Percentiles rank a stretch among this genome's conserved stretches.
phyloP scores from a whole-genome alignment of 2,329 filamentous ascomycete species.

The Gliomastix tumulicola region DNA sequence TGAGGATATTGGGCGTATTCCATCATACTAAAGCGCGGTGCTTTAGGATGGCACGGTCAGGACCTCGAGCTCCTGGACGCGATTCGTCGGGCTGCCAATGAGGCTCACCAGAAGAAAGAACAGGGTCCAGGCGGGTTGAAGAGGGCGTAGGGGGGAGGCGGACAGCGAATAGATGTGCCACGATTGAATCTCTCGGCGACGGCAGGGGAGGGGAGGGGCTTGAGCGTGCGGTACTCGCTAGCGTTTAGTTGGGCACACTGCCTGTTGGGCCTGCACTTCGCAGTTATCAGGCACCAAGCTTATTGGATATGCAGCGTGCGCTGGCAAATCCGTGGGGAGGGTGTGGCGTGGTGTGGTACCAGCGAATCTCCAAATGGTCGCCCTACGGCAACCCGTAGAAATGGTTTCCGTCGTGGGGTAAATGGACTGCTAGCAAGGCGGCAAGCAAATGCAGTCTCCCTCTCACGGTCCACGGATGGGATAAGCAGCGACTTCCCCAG shows the following conservation, averaged over 20 bases:
- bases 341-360: too few species aligned
- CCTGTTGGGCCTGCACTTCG: slow-evolving; percentile 1
- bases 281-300: slow-evolving; percentile 5
- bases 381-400: too few species aligned
- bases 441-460: too few species aligned
- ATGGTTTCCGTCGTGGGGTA: background rate
- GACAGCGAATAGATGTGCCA: slow-evolving; percentile 7
- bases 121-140: background rate
- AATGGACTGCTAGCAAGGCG: too few species aligned
- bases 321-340: slow-evolving; percentile 3
- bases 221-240: background rate
- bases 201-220: slow-evolving; percentile 1
- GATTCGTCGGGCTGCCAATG: slow-evolving; percentile 9
- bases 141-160: slow-evolving; percentile 2
- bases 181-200: slow-evolving; percentile 2
- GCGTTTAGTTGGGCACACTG: slow-evolving; percentile 3
- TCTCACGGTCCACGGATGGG: too few species aligned
- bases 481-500: too few species aligned
- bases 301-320: slow-evolving; percentile 5
- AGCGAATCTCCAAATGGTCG: too few species aligned
- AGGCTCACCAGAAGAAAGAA: background rate
- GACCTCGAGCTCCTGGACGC: slow-evolving; percentile 14
- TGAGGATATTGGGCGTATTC: slow-evolving; percentile 70
- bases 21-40: slow-evolving; percentile 48
- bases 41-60: slow-evolving; percentile 11